phyloP scores from a whole-genome alignment of 2,329 filamentous ascomycete genomes.

The Arthrinium puccinioides region DNA sequence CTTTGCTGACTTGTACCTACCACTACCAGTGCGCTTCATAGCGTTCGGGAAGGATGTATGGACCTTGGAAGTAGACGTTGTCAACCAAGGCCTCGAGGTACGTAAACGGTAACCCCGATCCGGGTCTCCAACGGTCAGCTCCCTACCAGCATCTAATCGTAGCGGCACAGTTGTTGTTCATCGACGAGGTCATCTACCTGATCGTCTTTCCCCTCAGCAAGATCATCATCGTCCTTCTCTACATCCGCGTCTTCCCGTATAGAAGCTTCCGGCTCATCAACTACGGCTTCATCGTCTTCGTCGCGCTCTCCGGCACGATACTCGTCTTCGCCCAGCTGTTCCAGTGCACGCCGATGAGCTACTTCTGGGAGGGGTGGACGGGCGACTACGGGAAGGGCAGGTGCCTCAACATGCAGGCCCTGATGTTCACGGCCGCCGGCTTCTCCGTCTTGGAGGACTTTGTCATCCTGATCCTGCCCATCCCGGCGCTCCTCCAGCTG shows the following conservation, averaged over 20 bases:
- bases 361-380: slow-evolving; percentile 3
- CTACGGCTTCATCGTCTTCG: not conserved
- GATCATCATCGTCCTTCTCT: not conserved
- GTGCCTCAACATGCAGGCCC: not conserved
- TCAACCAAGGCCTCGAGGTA: not conserved
- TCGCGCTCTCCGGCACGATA: not conserved
- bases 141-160: not conserved
- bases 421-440: not conserved
- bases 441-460: not conserved
- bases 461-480: slow-evolving; percentile 1
- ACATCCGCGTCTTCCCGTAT: not conserved
- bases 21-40: not conserved
- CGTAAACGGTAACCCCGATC: not conserved
- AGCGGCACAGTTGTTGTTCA: not conserved
- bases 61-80: not conserved
- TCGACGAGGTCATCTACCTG: not conserved
- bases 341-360: slow-evolving; percentile 2
- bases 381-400: not conserved
- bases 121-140: not conserved
- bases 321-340: slow-evolving; percentile 1
- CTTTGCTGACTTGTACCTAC: too few relatives aligned
- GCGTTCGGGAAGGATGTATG: not conserved
- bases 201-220: not conserved
- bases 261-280: not conserved
- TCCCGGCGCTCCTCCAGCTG: slow-evolving; percentile 1